Percentiles rank a stretch among this genome's conserved stretches.
These are phyloP conservation scores for Entomortierella parvispora DNA, from an alignment of 192 early-diverging fungal genomes.

Conservation along the genomic window DNA sequence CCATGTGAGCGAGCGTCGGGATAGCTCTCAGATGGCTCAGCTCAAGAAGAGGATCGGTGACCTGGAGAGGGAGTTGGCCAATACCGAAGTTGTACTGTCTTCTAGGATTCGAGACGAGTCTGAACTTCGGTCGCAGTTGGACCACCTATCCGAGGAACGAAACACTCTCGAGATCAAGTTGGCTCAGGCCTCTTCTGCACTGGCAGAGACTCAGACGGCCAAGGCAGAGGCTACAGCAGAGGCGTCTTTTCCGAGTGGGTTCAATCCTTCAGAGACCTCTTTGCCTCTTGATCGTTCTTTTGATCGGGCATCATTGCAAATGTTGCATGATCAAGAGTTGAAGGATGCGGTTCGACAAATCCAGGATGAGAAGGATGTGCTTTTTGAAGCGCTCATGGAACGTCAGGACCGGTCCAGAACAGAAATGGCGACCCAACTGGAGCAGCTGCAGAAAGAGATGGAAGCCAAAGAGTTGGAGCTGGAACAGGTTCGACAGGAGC, in stretches of 20 bases:
- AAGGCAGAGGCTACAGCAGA: too few relatives aligned
- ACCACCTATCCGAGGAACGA: constrained; percentile 8
- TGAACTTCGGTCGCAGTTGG: constrained; percentile 17
- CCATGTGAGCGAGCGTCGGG: not conserved
- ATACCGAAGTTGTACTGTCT: constrained; percentile 11
- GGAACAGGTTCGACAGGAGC: not conserved
- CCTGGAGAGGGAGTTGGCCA: constrained; percentile 27
- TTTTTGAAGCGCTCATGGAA: too few relatives aligned
- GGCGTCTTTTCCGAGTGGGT: too few relatives aligned
- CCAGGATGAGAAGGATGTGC: constrained; percentile 17
- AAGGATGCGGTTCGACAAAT: constrained; percentile 13
- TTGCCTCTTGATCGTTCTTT: not conserved
- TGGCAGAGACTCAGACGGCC: not conserved
- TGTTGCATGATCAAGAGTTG: constrained; percentile 12
- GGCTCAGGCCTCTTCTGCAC: not conserved
- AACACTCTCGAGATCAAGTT: constrained; percentile 13
- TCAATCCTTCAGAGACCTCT: too few relatives aligned
- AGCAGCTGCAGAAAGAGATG: constrained; percentile 1
- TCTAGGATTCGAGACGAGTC: constrained; percentile 17
- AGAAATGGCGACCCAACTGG: constrained; percentile 12
- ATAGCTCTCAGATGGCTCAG: not conserved
- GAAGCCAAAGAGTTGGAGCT: constrained; percentile 6
- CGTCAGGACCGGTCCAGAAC: constrained; percentile 6
- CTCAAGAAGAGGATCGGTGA: constrained; percentile 25
- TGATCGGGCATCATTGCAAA: not conserved